phyloP scores from a whole-genome alignment of 805 yeast genomes.

The Starmerella kuoi region DNA sequence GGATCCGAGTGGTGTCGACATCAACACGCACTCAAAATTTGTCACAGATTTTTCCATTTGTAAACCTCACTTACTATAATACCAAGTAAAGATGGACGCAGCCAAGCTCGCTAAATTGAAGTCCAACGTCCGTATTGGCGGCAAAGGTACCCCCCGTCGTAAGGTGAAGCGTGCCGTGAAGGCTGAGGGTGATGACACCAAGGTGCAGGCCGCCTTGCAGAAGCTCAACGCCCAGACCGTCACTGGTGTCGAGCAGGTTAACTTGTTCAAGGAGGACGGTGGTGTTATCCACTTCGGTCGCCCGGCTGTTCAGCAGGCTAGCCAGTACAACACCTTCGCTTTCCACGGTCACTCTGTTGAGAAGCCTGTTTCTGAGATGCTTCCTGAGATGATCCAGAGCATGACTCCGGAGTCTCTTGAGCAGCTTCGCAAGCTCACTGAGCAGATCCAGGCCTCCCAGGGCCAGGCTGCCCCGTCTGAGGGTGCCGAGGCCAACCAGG shows the following conservation, averaged over 20 bases:
- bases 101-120: constrained; percentile 82
- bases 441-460: constrained; percentile 58
- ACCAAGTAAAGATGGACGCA: constrained; percentile 62
- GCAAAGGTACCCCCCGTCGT: constrained; percentile 65
- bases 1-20: too few relatives aligned
- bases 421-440: constrained; percentile 78
- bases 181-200: constrained; percentile 65
- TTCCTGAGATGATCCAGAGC: constrained; percentile 90
- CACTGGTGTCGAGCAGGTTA: constrained; percentile 89
- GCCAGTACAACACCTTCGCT: constrained; percentile 81
- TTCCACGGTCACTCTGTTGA: constrained; percentile 92
- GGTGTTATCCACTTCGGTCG: constrained; percentile 90
- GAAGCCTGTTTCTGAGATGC: constrained; percentile 80
- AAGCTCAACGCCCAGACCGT: constrained; percentile 82
- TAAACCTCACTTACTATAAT: too few relatives aligned
- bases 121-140: constrained; percentile 51
- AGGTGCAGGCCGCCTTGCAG: constrained; percentile 76
- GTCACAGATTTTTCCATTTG: too few relatives aligned
- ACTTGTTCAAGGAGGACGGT: constrained; percentile 95
- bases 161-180: constrained; percentile 62
- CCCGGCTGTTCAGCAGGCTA: constrained; percentile 91
- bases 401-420: constrained; percentile 91
- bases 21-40: too few relatives aligned
- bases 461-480: constrained; percentile 33
- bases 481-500: constrained; percentile 39